Evolutionary conservation across 192 early-diverging fungal genomes (phyloP), one percentile per base, ranked within the genome.

Genomic region (Coemansia sp.): DNA sequence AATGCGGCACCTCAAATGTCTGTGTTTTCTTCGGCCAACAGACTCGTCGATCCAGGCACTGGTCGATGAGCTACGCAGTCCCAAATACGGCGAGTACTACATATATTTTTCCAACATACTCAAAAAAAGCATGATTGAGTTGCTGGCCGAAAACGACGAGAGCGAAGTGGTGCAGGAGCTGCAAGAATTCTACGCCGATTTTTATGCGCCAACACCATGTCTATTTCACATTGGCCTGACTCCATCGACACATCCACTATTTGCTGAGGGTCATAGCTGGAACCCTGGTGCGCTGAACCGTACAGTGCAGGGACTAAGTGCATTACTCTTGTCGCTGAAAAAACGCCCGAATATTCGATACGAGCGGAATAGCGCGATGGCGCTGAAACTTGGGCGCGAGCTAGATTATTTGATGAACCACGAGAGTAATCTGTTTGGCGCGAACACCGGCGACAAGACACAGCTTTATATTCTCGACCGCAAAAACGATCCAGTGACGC

Each of bases 161-260:
- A 88, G 89, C 64, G 94, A 98, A 77, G 88, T 89, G 8, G 94
- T 99, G 9, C 85, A 93, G 4, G 96, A 99, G 76, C 85, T 99
- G 9, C 96, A 97, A 81, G 97, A 99, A 84, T 96, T 89, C 64
- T 99, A 87, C 74, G 94, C 91, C 0, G 97, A 99, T 73, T 98
- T 87, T 68, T 85, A 90, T 28, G 91, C 92, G 12, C 84, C 92
- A 52, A 91, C 93, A 56, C 80, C 88, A 2, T 89, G 93, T 47
- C 81, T 96, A 31, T 98, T 90, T 65, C 90, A 90, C 48, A 77
- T 97, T 49, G 87, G 87, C 22, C 56, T 97, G 32, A 64, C 78
- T 53, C 82, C 85, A 10, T 82, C 87, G 1, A 70, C 66, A 1
- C 76, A 83, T 55, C 86, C 85, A 8, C 65, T 98, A 34, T 98